Base-by-base conservation (phyloP, 2,329 filamentous ascomycete genomes). In the Cordyceps pruinosa region DNA sequence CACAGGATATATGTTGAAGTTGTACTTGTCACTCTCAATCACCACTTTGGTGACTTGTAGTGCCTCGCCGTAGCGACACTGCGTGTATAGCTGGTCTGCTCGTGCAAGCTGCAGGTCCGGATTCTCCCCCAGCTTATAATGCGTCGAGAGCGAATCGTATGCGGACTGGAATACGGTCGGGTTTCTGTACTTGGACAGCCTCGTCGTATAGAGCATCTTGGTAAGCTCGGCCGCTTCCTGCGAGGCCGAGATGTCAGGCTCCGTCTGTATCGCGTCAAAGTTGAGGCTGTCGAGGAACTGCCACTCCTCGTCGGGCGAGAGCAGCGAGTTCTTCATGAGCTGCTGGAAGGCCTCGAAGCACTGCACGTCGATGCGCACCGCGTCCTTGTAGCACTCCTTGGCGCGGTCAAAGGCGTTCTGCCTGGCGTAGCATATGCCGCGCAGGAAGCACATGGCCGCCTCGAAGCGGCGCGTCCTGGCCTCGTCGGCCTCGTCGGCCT, bases 311-410 rank as follows among this genome's bases (percentile, higher is more conserved):
- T 89, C 86, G 0, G 92, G 91, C 48, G 84, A 84, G 83, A 99
- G 88, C 60, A 99, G 80, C 21, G 89, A 89, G 74, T 99, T 99
- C 74, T 91, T 90, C 86, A 97, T 97, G 56, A 99, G 82, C 75
- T 97, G 92, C 66, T 97, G 92, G 68, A 99, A 97, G 0, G 94
- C 94, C 72, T 99, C 94, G 68, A 96, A 97, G 73, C 94, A 99
- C 71, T 96, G 92, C 4, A 97, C 92, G 68, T 99, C 94, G 67
- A 99, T 97, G 60, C 89, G 85, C 46, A 97, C 91, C 2, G 94
- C 94, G 66, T 96, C 90, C 75, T 97, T 97, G 79, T 97, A 99
- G 75, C 94, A 97, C 66, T 97, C 92, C 71, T 97, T 97, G 53
- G 94, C 94, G 34, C 91, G 86, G 70, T 99, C 94, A 66, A 97